Evolutionary conservation across 164 flowering plant species (phyloP).

Genomic region (Hamamelis virginiana): DNA sequence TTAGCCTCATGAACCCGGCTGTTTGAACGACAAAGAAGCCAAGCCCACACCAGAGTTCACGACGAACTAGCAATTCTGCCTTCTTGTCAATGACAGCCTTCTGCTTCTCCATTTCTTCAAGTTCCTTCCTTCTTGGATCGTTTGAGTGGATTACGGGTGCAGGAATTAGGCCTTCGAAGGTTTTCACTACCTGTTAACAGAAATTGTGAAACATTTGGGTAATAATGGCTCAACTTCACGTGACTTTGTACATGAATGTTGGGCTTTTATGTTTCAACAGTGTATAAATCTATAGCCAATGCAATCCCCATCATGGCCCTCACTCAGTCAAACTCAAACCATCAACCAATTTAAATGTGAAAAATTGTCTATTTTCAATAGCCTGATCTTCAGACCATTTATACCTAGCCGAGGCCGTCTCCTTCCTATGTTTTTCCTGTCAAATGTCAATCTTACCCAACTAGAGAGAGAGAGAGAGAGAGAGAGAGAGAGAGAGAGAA

Average conservation of each 20-base stretch:
- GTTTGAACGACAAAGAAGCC: constrained; percentile 58
- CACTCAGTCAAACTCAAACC: background rate
- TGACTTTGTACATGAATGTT: background rate
- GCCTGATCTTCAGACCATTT: too few relatives aligned
- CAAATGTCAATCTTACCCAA: too few relatives aligned
- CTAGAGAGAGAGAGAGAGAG: too few relatives aligned
- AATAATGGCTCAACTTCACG: constrained; percentile 19
- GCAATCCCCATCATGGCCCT: background rate
- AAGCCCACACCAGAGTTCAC: constrained; percentile 65
- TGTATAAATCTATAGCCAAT: background rate
- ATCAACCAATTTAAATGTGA: background rate
- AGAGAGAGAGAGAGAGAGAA: too few relatives aligned
- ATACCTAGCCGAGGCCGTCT: too few relatives aligned
- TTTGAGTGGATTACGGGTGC: constrained; percentile 18
- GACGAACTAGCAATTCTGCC: constrained; percentile 43
- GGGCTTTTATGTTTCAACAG: background rate
- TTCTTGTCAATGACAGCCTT: constrained; percentile 47
- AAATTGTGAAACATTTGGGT: constrained; percentile 30
- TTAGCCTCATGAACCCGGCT: constrained; percentile 70
- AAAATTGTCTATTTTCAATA: too few relatives aligned
- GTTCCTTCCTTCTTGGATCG: constrained; percentile 43
- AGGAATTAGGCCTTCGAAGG: constrained; percentile 44
- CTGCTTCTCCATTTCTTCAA: constrained; percentile 49
- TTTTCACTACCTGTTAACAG: constrained; percentile 61
- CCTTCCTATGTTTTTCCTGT: too few relatives aligned